phyloP scores from a whole-genome alignment of 2,329 filamentous ascomycete species.

The Hypoxylon sp. region DNA sequence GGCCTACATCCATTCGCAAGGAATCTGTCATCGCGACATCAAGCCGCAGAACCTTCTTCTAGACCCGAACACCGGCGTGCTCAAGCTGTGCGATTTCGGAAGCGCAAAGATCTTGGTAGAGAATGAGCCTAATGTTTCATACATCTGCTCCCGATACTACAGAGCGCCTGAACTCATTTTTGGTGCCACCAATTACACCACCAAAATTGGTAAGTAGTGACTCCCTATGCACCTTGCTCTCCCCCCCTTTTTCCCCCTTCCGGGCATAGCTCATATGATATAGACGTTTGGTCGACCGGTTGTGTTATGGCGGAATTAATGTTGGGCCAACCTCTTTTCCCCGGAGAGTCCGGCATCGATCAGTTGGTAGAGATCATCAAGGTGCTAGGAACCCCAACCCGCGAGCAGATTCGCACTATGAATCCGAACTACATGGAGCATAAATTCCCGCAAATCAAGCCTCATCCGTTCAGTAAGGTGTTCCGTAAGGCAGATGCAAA shows the following conservation, averaged over 20 bases:
- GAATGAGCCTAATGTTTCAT: constrained; percentile 99
- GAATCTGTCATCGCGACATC: constrained; percentile 99
- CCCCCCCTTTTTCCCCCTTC: constrained; percentile 21
- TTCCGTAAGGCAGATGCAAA: constrained; percentile 96
- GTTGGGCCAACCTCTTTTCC: constrained; percentile 97
- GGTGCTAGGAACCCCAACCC: constrained; percentile 94
- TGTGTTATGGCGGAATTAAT: constrained; percentile 99
- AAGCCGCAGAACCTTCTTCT: constrained; percentile 98
- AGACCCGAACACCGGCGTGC: constrained; percentile 88
- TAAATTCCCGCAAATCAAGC: constrained; percentile 99
- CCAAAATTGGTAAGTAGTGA: constrained; percentile 90
- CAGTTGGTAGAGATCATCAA: constrained; percentile 99
- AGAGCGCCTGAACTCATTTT: constrained; percentile 98
- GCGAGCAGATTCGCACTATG: constrained; percentile 99
- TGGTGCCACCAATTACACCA: constrained; percentile 98
- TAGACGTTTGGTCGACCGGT: constrained; percentile 99
- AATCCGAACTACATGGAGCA: constrained; percentile 99
- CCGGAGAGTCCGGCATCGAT: constrained; percentile 97
- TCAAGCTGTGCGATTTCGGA: constrained; percentile 99
- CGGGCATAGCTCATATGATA: constrained; percentile 22
- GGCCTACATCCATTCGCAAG: constrained; percentile 98
- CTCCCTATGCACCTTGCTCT: constrained; percentile 39
- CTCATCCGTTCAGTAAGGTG: constrained; percentile 98
- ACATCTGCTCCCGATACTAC: constrained; percentile 99
- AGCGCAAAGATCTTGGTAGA: constrained; percentile 98